These are phyloP conservation scores for Blastobotrys peoriensis DNA, from an alignment of 805 yeast genomes.

Conservation along the genomic window DNA sequence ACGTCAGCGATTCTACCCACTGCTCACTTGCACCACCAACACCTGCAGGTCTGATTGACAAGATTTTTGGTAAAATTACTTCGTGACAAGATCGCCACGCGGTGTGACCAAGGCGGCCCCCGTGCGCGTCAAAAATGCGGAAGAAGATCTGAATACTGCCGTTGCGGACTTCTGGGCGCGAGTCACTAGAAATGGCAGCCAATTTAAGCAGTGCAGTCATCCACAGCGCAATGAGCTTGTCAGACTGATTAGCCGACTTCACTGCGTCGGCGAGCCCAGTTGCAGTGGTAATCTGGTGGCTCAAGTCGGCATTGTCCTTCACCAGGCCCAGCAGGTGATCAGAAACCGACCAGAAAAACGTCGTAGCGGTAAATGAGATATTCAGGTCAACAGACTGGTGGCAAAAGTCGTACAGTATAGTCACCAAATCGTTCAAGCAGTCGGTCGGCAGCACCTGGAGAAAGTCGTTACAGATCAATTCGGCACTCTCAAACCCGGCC, in stretches of 20 bases:
- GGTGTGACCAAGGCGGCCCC: conserved; percentile 42
- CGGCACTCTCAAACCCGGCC: conserved; percentile 75
- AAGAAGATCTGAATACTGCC: conserved; percentile 88
- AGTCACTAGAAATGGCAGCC: conserved; percentile 57
- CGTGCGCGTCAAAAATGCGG: conserved; percentile 71
- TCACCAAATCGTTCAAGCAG: conserved; percentile 61
- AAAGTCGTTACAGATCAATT: conserved; percentile 81
- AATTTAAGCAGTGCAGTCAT: conserved; percentile 55
- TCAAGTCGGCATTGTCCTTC: conserved; percentile 22
- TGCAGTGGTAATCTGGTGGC: conserved; percentile 9
- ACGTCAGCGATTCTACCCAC: conserved; percentile 55
- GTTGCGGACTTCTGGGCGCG: conserved; percentile 74
- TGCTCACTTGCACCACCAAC: conserved; percentile 25
- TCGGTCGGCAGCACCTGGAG: conserved; percentile 60
- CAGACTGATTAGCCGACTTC: conserved; percentile 1
- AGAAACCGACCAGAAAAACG: conserved; percentile 88
- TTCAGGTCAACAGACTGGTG: conserved; percentile 69
- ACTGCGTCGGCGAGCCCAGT: conserved; percentile 25
- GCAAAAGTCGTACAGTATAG: conserved; percentile 66
- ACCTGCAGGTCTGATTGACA: conserved; percentile 22
- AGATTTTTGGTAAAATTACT: conserved; percentile 48
- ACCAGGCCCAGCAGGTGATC: conserved; percentile 50
- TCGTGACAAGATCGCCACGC: conserved; percentile 63
- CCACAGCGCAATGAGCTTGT: conserved; percentile 45
- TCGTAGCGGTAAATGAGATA: conserved; percentile 83